Base-by-base conservation (phyloP, 2,329 filamentous ascomycete species). In the Ciborinia camelliae region DNA sequence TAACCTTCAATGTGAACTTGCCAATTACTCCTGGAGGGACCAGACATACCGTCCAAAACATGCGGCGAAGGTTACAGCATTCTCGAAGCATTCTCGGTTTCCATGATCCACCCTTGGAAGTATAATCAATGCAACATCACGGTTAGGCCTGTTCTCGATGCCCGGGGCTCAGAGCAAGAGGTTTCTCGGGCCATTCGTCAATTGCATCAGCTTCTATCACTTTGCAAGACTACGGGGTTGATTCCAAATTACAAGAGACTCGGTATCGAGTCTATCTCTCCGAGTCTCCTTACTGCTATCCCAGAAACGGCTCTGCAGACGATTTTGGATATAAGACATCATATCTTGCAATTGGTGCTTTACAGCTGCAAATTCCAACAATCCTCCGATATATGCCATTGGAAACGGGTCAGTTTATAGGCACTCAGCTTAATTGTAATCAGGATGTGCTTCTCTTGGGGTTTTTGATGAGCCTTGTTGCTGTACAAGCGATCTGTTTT, bases 81-180 rank as follows among this genome's bases (percentile, higher is more conserved):
- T 26, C 67, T 78, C n/a, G 62, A 66, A 6, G 77, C 71, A 9
- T 75, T 79, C n/a, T 76, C 78, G 54, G 73, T 76, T 1, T 76
- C 75, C 0, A 28, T 12, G 0, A 7, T 15, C n/a, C 32, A 53
- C 8, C 51, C 32, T 53, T 26, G 51, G n/a, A n/a, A n/a, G n/a
- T 53, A 37, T 12, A 37, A 53, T 26, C n/a, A 26, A 53, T 53
- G 20, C 41, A 26, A 68, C 52, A 75, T 8, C 61, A 78, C 18
- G 68, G 68, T 6, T 28, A n/a, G 51, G 1, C 14, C 18, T 45
- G n/a, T 57, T n/a, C 18, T 41, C 12, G 47, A 57, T 30, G 51
- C 35, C 6, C 53, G 3, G 15, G 45, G 26, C 14, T 20, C 20
- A 32, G 28, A 20, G 28, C 61, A 57, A 12, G 37, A 55, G 20